A percentile compares a stretch with the other conserved stretches of the same genome.
These are phyloP conservation scores for Aspergillus transmontanensis DNA, from an alignment of 2,329 filamentous ascomycete species.

Conservation along the genomic window DNA sequence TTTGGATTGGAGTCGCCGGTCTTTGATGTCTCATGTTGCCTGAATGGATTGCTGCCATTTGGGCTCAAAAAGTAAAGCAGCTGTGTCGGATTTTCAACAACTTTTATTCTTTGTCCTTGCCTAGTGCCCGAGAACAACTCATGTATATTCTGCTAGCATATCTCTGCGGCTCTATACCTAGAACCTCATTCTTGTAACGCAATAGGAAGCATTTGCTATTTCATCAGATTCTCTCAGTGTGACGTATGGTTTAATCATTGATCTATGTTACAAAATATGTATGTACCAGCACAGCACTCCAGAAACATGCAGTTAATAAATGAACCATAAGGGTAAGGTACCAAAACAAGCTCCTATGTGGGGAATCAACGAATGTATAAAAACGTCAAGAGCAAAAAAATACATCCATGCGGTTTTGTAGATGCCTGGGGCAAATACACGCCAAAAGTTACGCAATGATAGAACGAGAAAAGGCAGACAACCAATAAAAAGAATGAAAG, in stretches of 20 bases:
- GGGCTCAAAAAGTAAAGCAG: conserved; percentile 16
- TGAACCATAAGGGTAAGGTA: conserved; percentile 11
- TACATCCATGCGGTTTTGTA: conserved; percentile 16
- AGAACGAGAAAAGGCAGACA: background rate
- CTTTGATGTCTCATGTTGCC: conserved; percentile 18
- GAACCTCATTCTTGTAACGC: background rate
- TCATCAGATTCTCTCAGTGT: background rate
- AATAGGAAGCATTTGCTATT: conserved; percentile 2
- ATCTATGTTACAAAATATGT: conserved; percentile 15
- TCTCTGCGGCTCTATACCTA: background rate
- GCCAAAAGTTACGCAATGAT: conserved; percentile 14
- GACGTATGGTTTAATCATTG: conserved; percentile 3
- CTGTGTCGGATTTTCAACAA: conserved; percentile 4
- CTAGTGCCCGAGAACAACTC: background rate
- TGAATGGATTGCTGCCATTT: conserved; percentile 8
- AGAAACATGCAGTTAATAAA: conserved; percentile 7
- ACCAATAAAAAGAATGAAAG: conserved; percentile 7
- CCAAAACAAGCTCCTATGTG: conserved; percentile 16
- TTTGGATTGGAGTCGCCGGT: conserved; percentile 28
- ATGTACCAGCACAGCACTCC: conserved; percentile 11
- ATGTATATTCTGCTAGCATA: background rate
- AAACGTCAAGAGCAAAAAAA: conserved; percentile 7
- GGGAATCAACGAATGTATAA: conserved; percentile 13
- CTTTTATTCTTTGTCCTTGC: background rate
- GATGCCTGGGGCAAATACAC: conserved; percentile 13